phyloP scores from a whole-genome alignment of 108 stramenopile genomes.

The Skeletonema costatum region DNA sequence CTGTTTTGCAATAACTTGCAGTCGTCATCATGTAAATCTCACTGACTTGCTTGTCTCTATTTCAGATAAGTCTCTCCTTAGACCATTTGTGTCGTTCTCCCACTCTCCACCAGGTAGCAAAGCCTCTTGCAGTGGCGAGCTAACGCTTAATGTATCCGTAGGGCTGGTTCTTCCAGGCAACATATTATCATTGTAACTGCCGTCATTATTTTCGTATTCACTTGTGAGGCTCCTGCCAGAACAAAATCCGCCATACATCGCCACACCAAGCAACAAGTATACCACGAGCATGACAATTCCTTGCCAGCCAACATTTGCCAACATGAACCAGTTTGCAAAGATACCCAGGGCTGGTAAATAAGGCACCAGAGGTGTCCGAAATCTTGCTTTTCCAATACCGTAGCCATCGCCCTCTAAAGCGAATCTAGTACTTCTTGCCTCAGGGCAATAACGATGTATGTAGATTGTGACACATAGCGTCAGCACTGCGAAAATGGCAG shows the following conservation, averaged over 20 bases:
- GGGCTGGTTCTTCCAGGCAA: background rate
- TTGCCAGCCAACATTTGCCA: conserved; percentile 66
- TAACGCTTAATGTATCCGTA: background rate
- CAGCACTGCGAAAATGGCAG: conserved; percentile 18
- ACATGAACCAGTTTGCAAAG: conserved; percentile 86
- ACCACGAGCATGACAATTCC: conserved; percentile 63
- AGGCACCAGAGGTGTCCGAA: conserved; percentile 79
- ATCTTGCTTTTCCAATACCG: conserved; percentile 29
- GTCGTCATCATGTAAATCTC: background rate
- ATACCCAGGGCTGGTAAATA: conserved; percentile 77
- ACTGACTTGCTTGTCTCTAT: background rate
- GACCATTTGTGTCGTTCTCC: background rate
- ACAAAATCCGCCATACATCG: conserved; percentile 46
- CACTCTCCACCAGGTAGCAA: background rate
- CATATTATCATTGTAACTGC: background rate
- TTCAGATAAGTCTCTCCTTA: background rate
- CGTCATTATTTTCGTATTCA: background rate
- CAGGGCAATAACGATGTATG: conserved; percentile 22
- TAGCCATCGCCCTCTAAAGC: conserved; percentile 28
- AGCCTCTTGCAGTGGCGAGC: background rate
- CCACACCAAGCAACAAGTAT: conserved; percentile 55
- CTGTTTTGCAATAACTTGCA: background rate
- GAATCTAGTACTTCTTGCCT: conserved; percentile 6
- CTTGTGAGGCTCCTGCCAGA: conserved; percentile 18
- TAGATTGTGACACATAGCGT: conserved; percentile 22